These are phyloP conservation scores for Ceratobasidium sp. DNA, from an alignment of 1,284 basidiomycete genomes.

Conservation along the genomic window DNA sequence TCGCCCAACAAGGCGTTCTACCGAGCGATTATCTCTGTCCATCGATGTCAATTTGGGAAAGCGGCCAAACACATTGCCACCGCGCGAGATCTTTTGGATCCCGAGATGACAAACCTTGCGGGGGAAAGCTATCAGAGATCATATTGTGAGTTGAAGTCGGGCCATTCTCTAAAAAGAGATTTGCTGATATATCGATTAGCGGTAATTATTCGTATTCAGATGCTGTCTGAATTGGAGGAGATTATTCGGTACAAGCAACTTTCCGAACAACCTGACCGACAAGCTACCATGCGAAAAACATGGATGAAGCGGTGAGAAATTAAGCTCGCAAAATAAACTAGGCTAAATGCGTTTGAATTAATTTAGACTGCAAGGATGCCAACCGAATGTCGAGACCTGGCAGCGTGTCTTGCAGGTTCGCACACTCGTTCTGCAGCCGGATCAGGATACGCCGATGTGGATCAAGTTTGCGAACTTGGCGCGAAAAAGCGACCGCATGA, in stretches of 20 bases:
- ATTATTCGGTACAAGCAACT: slow-evolving; percentile 96
- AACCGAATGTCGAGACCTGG: slow-evolving; percentile 99
- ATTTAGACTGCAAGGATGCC: slow-evolving; percentile 89
- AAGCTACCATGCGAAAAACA: slow-evolving; percentile 85
- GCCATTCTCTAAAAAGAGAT: not conserved
- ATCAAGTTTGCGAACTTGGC: slow-evolving; percentile 93
- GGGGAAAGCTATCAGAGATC: slow-evolving; percentile 97
- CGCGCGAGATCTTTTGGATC: slow-evolving; percentile 93
- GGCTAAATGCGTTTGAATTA: slow-evolving; percentile 36
- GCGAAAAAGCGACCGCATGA: slow-evolving; percentile 85
- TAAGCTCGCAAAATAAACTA: not conserved
- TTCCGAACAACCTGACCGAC: slow-evolving; percentile 93
- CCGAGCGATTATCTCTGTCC: slow-evolving; percentile 93
- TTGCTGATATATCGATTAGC: slow-evolving; percentile 57
- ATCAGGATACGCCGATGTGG: slow-evolving; percentile 97
- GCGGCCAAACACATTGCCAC: slow-evolving; percentile 92
- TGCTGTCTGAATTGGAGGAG: slow-evolving; percentile 98
- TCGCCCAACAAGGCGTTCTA: slow-evolving; percentile 97
- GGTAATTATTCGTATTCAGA: slow-evolving; percentile 96
- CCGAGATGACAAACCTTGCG: slow-evolving; percentile 91
- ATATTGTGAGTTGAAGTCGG: slow-evolving; percentile 48
- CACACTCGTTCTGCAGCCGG: slow-evolving; percentile 91
- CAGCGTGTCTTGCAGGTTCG: slow-evolving; percentile 97
- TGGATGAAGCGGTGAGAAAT: slow-evolving; percentile 89
- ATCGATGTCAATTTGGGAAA: slow-evolving; percentile 94